Base-by-base conservation (phyloP, 805 yeast genomes). In the Yamadazyma endophytica region DNA sequence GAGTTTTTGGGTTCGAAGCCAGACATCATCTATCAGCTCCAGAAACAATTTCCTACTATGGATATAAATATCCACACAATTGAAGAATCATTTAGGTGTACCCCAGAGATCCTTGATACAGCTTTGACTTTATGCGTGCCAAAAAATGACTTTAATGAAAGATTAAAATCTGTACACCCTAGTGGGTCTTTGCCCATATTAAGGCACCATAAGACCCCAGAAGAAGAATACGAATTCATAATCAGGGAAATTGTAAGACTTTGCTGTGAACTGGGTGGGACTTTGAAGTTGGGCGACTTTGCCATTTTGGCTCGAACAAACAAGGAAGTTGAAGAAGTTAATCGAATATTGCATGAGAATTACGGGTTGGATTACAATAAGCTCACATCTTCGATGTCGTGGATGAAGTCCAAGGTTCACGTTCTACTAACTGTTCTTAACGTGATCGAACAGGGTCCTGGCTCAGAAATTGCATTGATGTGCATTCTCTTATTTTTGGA, bases 1-100 rank as follows among this genome's bases (percentile, higher is more conserved):
- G 77, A 67, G 17, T 83, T 83, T 48, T 47, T 81, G 24, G 85
- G 86, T 0, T 63, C 79, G 0, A 59, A 63, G 25, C 61, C 63
- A 1, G 31, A 49, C 3, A 55, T 61, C 3, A 50, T 70, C 48
- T 31, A 40, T n/a, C 30, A 39, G 8, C 32, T 64, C 8, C 40
- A 29, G n/a, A 17, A 26, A 5, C 38, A 42, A 13, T 49, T 64
- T 22, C 53, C 54, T 1, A 6, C 40, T 32, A 31, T 33, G 31
- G 37, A 28, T 30, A 23, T 39, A 49, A 2, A 48, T 39, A 15
- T 58, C 62, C n/a, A 43, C 69, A 2, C 44, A 54, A 12, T 82
- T 31, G 43, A 50, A 13, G 78, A 77, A 39, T 69, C 79, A 13
- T 82, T 82, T 44, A 58, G 90, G 41, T 70, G 77, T 15, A 67